These are phyloP conservation scores for Cutaneotrichosporon daszewskae DNA, from an alignment of 1,284 basidiomycete species.

Conservation along the genomic window DNA sequence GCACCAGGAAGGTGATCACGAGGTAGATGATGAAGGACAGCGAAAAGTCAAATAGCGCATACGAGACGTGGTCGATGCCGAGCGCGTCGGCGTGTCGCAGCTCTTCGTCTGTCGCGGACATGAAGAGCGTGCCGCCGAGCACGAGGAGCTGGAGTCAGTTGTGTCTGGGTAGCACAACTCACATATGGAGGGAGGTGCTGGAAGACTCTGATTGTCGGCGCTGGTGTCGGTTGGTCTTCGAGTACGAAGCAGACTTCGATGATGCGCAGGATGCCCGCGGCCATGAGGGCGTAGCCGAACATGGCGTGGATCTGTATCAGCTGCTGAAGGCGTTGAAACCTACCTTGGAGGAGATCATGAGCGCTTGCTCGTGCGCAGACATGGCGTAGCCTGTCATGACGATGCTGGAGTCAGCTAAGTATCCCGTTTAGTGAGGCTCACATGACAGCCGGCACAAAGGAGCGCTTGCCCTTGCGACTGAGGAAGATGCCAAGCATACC, in stretches of 20 bases:
- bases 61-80: slow-evolving; percentile 83
- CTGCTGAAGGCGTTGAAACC: slow-evolving; percentile 3
- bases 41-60: slow-evolving; percentile 57
- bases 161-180: slow-evolving; percentile 33
- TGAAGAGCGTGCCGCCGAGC: slow-evolving; percentile 64
- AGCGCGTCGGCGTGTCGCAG: slow-evolving; percentile 61
- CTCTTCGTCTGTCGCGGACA: slow-evolving; percentile 88
- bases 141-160: slow-evolving; percentile 56
- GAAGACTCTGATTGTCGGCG: slow-evolving; percentile 56
- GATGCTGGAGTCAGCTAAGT: slow-evolving; percentile 53
- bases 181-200: slow-evolving; percentile 77
- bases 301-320: slow-evolving; percentile 63
- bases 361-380: slow-evolving; percentile 79
- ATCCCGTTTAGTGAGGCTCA: slow-evolving; percentile 47
- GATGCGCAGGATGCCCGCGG: slow-evolving; percentile 73
- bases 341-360: slow-evolving; percentile 77
- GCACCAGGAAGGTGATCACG: slow-evolving; percentile 58
- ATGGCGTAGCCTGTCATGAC: slow-evolving; percentile 92
- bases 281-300: slow-evolving; percentile 81
- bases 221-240: slow-evolving; percentile 42
- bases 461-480: slow-evolving; percentile 74
- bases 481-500: slow-evolving; percentile 83
- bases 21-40: slow-evolving; percentile 71
- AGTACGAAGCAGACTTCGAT: slow-evolving; percentile 78
- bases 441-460: slow-evolving; percentile 78